phyloP scores from a whole-genome alignment of 306 rosid genomes.

The Fragaria vesca region DNA sequence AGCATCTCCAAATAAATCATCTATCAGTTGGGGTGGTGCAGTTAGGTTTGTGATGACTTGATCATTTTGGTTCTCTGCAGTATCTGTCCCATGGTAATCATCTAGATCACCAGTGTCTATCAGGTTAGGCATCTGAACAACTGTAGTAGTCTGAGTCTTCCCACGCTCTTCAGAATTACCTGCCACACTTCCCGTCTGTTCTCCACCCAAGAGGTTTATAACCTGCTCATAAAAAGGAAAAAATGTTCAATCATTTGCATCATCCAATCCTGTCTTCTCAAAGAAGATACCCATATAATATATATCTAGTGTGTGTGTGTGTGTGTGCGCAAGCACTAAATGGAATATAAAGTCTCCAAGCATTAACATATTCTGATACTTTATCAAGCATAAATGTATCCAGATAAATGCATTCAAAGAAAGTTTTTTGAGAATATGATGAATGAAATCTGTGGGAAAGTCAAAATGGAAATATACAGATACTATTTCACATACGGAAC shows the following conservation, averaged over 20 bases:
- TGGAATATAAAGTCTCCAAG: neutral
- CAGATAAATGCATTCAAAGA: neutral
- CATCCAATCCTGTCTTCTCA: neutral
- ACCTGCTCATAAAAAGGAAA: slow-evolving; percentile 57
- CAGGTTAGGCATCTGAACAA: slow-evolving; percentile 71
- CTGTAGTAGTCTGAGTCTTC: slow-evolving; percentile 37
- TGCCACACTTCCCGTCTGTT: slow-evolving; percentile 42
- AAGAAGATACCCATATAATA: neutral
- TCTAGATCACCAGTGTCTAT: slow-evolving; percentile 78
- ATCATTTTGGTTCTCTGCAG: slow-evolving; percentile 41
- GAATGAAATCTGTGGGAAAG: neutral
- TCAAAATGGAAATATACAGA: neutral
- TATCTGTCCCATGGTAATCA: slow-evolving; percentile 31
- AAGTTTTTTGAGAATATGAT: neutral
- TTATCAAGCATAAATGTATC: neutral
- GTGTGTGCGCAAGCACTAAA: neutral
- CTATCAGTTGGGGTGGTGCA: slow-evolving; percentile 55
- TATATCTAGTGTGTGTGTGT: neutral
- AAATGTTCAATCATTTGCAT: neutral
- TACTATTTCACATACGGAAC: neutral
- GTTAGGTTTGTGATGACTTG: slow-evolving; percentile 42
- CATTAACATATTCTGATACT: neutral
- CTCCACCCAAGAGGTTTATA: slow-evolving; percentile 71
- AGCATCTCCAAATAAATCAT: slow-evolving; percentile 85
- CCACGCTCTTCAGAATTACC: slow-evolving; percentile 50